Percentiles rank a stretch among this genome's conserved stretches.
phyloP scores from a whole-genome alignment of 495 filamentous ascomycete genomes.

The Annulohypoxylon maeteangense region DNA sequence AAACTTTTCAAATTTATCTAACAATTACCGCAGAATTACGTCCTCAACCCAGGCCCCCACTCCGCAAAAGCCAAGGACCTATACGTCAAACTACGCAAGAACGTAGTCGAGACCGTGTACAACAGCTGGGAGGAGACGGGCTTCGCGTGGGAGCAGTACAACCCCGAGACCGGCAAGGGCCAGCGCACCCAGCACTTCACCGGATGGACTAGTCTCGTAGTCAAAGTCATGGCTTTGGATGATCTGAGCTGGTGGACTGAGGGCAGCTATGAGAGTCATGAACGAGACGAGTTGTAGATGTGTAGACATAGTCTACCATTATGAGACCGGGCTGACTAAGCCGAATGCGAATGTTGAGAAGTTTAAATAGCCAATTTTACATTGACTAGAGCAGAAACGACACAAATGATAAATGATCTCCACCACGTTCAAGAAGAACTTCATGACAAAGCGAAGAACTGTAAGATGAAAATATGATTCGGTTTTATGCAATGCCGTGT shows the following conservation, averaged over 20 bases:
- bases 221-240: constrained; percentile 94
- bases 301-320: not conserved
- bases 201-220: constrained; percentile 96
- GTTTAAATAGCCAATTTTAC: not conserved
- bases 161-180: constrained; percentile 88
- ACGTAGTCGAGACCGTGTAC: constrained; percentile 90
- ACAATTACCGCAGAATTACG: constrained; percentile 60
- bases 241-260: constrained; percentile 43
- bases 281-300: constrained; percentile 49
- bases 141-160: constrained; percentile 99
- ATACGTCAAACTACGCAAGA: constrained; percentile 80
- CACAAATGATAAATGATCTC: constrained; percentile 24
- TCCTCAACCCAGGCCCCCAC: constrained; percentile 71
- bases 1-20: constrained; percentile 38
- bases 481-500: constrained; percentile 8
- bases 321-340: not conserved
- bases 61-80: constrained; percentile 74
- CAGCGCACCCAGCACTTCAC: constrained; percentile 98
- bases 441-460: too few species aligned
- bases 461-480: constrained; percentile 1
- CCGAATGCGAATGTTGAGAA: not conserved
- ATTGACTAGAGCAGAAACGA: not conserved
- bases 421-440: too few species aligned
- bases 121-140: constrained; percentile 87
- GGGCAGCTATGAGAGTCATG: constrained; percentile 35